These are phyloP conservation scores for Viridothelium virens DNA, from an alignment of 495 filamentous ascomycete genomes.

Conservation along the genomic window DNA sequence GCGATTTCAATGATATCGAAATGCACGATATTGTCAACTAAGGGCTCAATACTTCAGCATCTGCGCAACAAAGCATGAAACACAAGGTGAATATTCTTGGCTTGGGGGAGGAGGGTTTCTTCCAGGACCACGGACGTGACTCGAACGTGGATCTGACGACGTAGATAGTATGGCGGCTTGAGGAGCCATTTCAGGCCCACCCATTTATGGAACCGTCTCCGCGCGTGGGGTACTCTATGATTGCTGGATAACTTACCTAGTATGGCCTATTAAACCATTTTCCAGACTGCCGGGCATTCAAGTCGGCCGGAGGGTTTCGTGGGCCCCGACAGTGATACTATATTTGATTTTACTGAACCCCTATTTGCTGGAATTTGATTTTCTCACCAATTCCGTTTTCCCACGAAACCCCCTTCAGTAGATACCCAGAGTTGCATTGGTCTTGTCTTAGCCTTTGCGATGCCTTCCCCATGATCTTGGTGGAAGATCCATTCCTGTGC, in stretches of 20 bases:
- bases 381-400: not conserved
- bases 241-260: too few species aligned
- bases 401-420: not conserved
- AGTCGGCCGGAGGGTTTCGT: not conserved
- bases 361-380: not conserved
- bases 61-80: too few species aligned
- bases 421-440: not conserved
- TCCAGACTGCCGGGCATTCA: not conserved
- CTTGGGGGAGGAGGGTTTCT: too few species aligned
- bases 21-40: too few species aligned
- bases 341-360: slow-evolving; percentile 7
- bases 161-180: too few species aligned
- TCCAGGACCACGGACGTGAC: too few species aligned
- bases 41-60: too few species aligned
- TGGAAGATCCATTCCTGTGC: not conserved
- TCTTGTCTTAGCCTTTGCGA: not conserved
- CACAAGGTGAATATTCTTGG: too few species aligned
- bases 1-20: not conserved
- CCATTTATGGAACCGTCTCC: too few species aligned
- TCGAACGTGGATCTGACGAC: too few species aligned
- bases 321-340: not conserved
- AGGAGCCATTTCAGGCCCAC: too few species aligned
- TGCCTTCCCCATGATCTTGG: not conserved
- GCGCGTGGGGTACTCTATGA: too few species aligned
- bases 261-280: not conserved